Conservation (phyloP, 164 flowering plant genomes). For the Nymphaea thermarum region DNA sequence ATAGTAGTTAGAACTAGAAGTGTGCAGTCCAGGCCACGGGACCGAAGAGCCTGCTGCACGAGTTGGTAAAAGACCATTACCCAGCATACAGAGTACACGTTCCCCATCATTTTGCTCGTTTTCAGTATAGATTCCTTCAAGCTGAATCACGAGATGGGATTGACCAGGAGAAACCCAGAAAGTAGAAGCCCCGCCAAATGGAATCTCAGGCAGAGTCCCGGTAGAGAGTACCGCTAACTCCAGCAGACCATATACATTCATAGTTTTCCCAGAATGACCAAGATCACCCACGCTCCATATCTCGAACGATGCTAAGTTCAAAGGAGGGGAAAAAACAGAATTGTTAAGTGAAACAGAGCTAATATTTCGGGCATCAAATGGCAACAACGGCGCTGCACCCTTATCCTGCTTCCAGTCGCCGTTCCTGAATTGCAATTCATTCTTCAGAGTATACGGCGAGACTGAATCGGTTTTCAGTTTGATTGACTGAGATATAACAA, state of each 20-base stretch:
- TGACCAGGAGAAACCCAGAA: constrained; percentile 46
- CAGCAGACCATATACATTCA: constrained; percentile 50
- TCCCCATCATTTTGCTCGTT: constrained; percentile 47
- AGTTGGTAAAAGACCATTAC: constrained; percentile 57
- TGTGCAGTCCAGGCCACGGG: constrained; percentile 56
- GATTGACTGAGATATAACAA: constrained; percentile 33
- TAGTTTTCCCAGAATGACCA: constrained; percentile 24
- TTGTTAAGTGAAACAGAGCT: neutral
- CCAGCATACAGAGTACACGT: constrained; percentile 64
- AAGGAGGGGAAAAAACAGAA: constrained; percentile 13
- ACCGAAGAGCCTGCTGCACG: constrained; percentile 39
- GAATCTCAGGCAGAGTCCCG: constrained; percentile 10
- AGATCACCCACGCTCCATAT: constrained; percentile 34
- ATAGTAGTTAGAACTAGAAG: constrained; percentile 11
- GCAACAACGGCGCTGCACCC: constrained; percentile 44
- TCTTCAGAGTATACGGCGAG: constrained; percentile 19
- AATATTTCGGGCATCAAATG: constrained; percentile 27
- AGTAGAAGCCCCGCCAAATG: constrained; percentile 10
- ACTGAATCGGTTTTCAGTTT: constrained; percentile 25
- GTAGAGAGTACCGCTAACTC: constrained; percentile 34
- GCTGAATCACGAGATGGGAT: constrained; percentile 31
- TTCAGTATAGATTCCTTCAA: constrained; percentile 73
- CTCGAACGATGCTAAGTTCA: constrained; percentile 52
- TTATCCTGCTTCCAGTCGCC: constrained; percentile 67
- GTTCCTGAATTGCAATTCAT: constrained; percentile 28